phyloP scores from a whole-genome alignment of 1,139 yeast genomes.

The Pichia sp. region DNA sequence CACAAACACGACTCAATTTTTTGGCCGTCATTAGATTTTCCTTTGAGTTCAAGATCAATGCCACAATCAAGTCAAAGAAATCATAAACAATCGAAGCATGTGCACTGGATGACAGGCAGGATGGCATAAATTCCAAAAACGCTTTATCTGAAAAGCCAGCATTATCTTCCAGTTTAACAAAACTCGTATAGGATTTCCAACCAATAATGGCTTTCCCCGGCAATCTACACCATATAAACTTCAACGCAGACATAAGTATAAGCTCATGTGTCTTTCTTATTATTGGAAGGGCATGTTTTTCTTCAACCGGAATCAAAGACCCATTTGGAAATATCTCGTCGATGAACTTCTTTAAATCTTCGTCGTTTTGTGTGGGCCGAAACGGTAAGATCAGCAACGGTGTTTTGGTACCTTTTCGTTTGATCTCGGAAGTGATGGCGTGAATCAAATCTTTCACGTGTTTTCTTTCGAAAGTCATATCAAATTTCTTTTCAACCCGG shows the following conservation, averaged over 20 bases:
- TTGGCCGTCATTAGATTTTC: constrained; percentile 74
- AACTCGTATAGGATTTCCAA: constrained; percentile 75
- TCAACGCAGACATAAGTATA: constrained; percentile 64
- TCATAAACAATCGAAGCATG: constrained; percentile 88
- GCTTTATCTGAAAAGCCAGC: constrained; percentile 63
- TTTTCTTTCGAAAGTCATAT: constrained; percentile 48
- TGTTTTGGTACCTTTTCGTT: constrained; percentile 45
- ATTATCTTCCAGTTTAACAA: constrained; percentile 55
- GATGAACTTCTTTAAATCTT: constrained; percentile 47
- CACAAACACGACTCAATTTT: constrained; percentile 74
- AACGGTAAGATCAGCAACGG: constrained; percentile 65
- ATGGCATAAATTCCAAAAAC: constrained; percentile 74
- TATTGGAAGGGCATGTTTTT: constrained; percentile 29
- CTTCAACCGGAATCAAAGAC: constrained; percentile 28
- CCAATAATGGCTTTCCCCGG: constrained; percentile 78
- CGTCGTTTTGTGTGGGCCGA: constrained; percentile 51
- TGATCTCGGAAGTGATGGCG: constrained; percentile 55
- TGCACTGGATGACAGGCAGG: constrained; percentile 71
- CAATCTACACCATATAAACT: constrained; percentile 79
- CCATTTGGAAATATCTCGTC: constrained; percentile 43
- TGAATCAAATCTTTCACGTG: constrained; percentile 60
- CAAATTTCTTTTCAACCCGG: constrained; percentile 15
- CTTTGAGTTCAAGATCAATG: constrained; percentile 77
- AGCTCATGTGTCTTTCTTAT: constrained; percentile 48
- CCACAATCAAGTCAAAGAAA: constrained; percentile 70